phyloP scores from a whole-genome alignment of 495 filamentous ascomycete genomes.

The Hypoxylon fragiforme region DNA sequence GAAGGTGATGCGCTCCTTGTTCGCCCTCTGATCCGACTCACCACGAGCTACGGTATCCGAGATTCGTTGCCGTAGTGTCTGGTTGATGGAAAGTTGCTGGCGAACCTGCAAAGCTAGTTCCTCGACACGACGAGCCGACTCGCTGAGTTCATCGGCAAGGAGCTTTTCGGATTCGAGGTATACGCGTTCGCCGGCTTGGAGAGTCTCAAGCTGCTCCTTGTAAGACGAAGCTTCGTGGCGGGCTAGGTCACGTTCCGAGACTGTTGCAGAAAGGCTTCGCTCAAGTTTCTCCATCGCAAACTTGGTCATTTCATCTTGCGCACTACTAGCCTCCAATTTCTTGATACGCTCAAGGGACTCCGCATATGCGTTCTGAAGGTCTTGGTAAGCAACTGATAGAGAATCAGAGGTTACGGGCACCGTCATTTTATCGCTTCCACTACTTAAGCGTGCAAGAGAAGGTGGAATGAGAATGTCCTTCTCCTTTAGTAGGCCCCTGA shows the following conservation, averaged over 20 bases:
- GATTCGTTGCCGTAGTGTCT: constrained; percentile 75
- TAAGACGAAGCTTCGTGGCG: constrained; percentile 62
- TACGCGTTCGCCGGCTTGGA: constrained; percentile 61
- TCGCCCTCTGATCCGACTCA: constrained; percentile 79
- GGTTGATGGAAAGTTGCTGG: constrained; percentile 75
- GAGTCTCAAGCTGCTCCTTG: constrained; percentile 62
- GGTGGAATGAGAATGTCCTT: constrained; percentile 77
- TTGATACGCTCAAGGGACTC: constrained; percentile 60
- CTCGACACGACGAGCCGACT: constrained; percentile 75
- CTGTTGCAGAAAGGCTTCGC: constrained; percentile 63
- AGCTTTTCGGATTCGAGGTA: constrained; percentile 65
- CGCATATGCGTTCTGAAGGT: constrained; percentile 67
- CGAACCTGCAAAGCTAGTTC: constrained; percentile 74
- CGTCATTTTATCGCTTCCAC: constrained; percentile 33
- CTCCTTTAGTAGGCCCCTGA: constrained; percentile 79
- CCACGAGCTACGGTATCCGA: constrained; percentile 82
- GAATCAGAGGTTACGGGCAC: constrained; percentile 65
- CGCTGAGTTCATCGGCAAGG: constrained; percentile 66
- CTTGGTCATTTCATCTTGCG: constrained; percentile 55
- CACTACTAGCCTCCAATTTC: constrained; percentile 51
- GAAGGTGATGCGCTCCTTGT: constrained; percentile 75
- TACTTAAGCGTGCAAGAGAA: constrained; percentile 53
- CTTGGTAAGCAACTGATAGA: constrained; percentile 74
- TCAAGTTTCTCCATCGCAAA: constrained; percentile 65
- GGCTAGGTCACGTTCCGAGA: constrained; percentile 74